Percentiles rank a stretch among this genome's conserved stretches.
Evolutionary conservation across 2,329 filamentous ascomycete genomes (phyloP).

Genomic region (Aureobasidium namibiae): DNA sequence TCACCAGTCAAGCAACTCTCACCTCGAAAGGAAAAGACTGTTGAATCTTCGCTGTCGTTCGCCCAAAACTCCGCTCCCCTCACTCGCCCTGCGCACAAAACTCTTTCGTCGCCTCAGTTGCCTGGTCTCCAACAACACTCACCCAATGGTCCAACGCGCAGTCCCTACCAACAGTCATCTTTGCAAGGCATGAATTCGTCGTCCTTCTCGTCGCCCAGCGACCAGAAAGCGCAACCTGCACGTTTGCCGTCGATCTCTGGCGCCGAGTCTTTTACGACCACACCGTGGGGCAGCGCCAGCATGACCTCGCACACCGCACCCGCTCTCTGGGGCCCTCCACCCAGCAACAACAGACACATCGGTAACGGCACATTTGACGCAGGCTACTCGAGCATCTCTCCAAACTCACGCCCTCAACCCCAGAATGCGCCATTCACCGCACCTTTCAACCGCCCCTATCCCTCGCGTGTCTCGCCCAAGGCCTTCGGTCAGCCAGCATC

Average conservation of each 20-base stretch:
- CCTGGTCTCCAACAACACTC: conserved; percentile 10
- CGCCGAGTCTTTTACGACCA: conserved; percentile 10
- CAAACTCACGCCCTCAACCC: conserved; percentile 31
- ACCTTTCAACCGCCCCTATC: conserved; percentile 24
- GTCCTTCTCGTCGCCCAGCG: conserved; percentile 31
- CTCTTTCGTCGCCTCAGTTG: conserved; percentile 5
- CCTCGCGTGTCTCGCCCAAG: conserved; percentile 24
- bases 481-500: conserved; percentile 20
- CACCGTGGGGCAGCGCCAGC: conserved; percentile 15
- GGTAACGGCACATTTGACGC: conserved; percentile 71
- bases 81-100: not conserved
- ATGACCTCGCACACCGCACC: conserved; percentile 31
- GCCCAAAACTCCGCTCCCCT: conserved; percentile 35
- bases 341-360: conserved; percentile 59
- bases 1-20: conserved; percentile 12
- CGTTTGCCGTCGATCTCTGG: conserved; percentile 17
- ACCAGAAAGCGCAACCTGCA: conserved; percentile 26
- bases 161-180: conserved; percentile 8
- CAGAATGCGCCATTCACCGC: conserved; percentile 16
- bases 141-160: conserved; percentile 3
- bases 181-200: conserved; percentile 35
- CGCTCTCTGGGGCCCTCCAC: conserved; percentile 64
- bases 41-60: conserved; percentile 27
- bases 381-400: conserved; percentile 46
- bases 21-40: conserved; percentile 4